Evolutionary conservation across 2,329 filamentous ascomycete genomes (phyloP), one percentile per base, ranked within the genome.

Genomic region (Verticillium klebahnii): DNA sequence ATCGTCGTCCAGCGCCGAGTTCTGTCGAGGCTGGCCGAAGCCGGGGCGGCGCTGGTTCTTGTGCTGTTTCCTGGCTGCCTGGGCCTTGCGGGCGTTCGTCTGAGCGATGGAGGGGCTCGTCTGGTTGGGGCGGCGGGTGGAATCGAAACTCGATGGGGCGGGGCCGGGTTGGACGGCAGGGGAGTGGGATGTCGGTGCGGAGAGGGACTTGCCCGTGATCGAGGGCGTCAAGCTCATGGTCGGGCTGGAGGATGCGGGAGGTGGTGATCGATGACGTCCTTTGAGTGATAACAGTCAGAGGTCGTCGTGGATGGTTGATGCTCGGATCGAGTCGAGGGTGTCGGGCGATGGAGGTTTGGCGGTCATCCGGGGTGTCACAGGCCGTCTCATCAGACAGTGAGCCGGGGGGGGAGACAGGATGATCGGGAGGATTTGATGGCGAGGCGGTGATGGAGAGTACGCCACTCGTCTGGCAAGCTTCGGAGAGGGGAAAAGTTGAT

Each of bases 41-140:
- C 62, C 82, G 57, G 92, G 90, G 71, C 89, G 88, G 70, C 89
- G 89, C 71, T 93, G 90, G 66, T 86, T 87, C 73, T 92, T 93
- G 78, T 97, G 92, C 75, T 95, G 92, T 73, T 89, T 93, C 75
- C 89, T 90, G 60, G 84, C 81, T 55, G 80, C 81, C 78, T 98
- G 94, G 60, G 83, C 87, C 75, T 91, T 96, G 69, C 93, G 85
- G 59, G 91, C 86, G 57, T 84, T 74, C 7, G 79, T 69, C 56
- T 70, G 71, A 29, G 75, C 62, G 45, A 71, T 62, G 15, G 71
- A 72, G 36, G 74, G 70, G 57, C 66, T 74, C 57, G 71, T 72
- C 64, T 76, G 75, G 52, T 74, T 74, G 29, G 79, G 75, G 56
- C 83, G 82, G 32, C 83, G 82, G 63, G 73, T 76, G 19, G 78